Base-by-base conservation (phyloP, 179 eudicot species). In the Silene noctiflora region DNA sequence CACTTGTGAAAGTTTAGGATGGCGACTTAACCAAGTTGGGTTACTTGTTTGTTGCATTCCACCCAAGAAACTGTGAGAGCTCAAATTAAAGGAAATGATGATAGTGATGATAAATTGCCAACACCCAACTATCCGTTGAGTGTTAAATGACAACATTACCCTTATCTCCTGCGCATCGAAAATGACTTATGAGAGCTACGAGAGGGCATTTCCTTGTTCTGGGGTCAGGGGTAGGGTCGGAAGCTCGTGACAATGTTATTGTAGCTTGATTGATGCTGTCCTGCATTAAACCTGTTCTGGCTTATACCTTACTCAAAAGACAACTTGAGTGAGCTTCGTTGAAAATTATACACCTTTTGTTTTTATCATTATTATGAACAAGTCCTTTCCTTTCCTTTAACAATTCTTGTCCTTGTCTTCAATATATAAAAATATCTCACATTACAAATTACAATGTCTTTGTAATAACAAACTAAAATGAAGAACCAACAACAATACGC, bases 401-500 rank as follows among this genome's bases (percentile, higher is more conserved):
- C 2, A 9, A 24, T 62, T 12, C 17, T 14, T 11, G 12, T 20
- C 29, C 31, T 22, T 39, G 8, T 8, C 46, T 39, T 39, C 2
- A 39, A 39, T 8, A 61, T 61, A 61, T 61, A 61, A 20, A 20
- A 20, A 21, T 61, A 62, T 22, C 25, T 24, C 7, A 62, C 21
- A 22, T 25, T 21, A 19, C 24, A n/a, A n/a, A n/a, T 20, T 59
- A 7, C n/a, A 39, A 7, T 19, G 27, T 60, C 9, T 14, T 46
- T 22, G 14, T 17, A 13, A 4, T 46, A 17, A 39, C 1, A 17
- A 7, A 53, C 42, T 6, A 12, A 29, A 5, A 76, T 76, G 79
- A 68, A 51, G 11, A 73, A 76, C 24, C 62, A 76, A 3, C 59
- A 69, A 17, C 56, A 14, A 39, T 22, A 20, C 14, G 60, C 62